Evolutionary conservation across 1,284 basidiomycete species (phyloP).

Genomic region (Ustilago nuda): DNA sequence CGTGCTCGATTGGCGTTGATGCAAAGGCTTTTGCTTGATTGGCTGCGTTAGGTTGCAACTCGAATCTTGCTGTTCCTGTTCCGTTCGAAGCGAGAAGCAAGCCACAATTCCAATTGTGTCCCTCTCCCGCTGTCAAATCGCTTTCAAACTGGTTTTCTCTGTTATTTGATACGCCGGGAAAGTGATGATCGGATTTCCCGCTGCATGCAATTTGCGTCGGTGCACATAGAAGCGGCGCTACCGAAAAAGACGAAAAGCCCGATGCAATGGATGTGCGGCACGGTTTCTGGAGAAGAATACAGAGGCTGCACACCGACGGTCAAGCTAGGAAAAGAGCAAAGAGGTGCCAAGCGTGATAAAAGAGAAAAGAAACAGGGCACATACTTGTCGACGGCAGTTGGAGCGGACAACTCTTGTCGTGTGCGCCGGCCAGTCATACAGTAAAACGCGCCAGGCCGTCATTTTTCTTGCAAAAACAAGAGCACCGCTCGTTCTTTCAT

Average conservation of each 20-base stretch:
- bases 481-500: conserved; percentile 14
- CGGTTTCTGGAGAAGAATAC: not conserved
- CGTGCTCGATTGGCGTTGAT: not conserved
- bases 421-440: not conserved
- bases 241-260: too few species aligned
- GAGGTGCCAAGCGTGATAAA: not conserved
- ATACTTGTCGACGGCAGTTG: conserved; percentile 4
- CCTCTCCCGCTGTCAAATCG: too few species aligned
- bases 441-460: conserved; percentile 11
- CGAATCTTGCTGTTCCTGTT: not conserved
- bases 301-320: not conserved
- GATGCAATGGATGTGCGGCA: too few species aligned
- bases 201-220: not conserved
- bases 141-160: too few species aligned
- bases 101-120: not conserved
- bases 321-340: not conserved
- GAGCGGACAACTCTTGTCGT: not conserved
- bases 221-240: not conserved
- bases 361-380: not conserved
- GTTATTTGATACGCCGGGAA: too few species aligned
- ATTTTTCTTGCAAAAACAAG: not conserved
- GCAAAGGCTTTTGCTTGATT: not conserved
- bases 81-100: conserved; percentile 2
- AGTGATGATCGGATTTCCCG: not conserved
- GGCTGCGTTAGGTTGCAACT: not conserved